Base-by-base conservation (phyloP, 2,329 filamentous ascomycete genomes). In the Alternaria triticina region DNA sequence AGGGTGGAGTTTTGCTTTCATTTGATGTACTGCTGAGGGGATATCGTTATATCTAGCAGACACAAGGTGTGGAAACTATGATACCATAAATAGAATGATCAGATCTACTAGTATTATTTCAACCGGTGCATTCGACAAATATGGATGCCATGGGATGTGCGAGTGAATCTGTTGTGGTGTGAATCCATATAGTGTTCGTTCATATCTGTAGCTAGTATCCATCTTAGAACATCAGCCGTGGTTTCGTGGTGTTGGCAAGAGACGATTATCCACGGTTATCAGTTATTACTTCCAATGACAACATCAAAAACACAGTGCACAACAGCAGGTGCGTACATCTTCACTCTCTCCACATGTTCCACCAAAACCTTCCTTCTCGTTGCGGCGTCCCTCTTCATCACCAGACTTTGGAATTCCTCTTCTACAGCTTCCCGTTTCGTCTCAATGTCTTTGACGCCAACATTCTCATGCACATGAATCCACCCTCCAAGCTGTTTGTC, bases 241-340 rank as follows among this genome's bases (percentile, higher is more conserved):
- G 8, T 17, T 8, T 11, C 36, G 4, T 17, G 36, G 36, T n/a
- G 3, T 2, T 40, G 15, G 5, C 36, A n/a, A 40, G 8, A 40
- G 3, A 6, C 2, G 36, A 3, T 8, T 40, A 2, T 17, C 9
- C 36, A 17, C 8, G 9, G 13, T 6, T 4, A 3, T 25, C 15
- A 15, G 1, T 12, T n/a, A 20, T 40, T 8, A 13, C n/a, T 28
- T 20, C n/a, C 46, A 17, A 65, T 27, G 30, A 25, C 33, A 8
- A 89, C 82, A 75, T 89, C 87, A 70, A 88, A 83, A n/a, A 89
- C 86, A 66, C 83, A 87, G 78, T 89, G 87, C 79, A 87, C 83
- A 3, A 89, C 84, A 2, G 87, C 87, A 5, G 88, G 87, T 36
- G 87, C 87, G 78, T 87, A 89, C 55, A 84, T 87, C 77, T 89